Evolutionary conservation across 2,329 filamentous ascomycete genomes (phyloP), one percentile per base, ranked within the genome.

Genomic region (Aaosphaeria arxii): DNA sequence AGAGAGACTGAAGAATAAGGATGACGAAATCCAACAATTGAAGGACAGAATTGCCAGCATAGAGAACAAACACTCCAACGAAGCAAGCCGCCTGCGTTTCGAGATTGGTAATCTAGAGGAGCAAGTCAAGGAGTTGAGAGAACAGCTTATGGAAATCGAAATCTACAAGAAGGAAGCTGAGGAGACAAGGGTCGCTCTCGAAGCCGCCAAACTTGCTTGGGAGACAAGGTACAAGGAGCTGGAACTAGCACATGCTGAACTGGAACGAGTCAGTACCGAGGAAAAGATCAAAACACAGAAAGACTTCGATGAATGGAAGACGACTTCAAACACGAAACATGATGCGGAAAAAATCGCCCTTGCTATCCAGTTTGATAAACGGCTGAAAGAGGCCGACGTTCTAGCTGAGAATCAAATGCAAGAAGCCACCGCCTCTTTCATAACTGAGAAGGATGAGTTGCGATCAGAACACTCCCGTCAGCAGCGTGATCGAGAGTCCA

Each of bases 21-120:
- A 82, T 42, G 60, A 65, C 43, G 77, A 81, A 53, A 78, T 82
- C 46, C 73, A 76, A 51, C 70, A 74, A 11, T 56, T 82, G 51
- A 77, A 77, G 47, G 71, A 73, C 28, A 77, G 78, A 55, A 71
- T 81, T 57, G 71, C 74, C 40, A 74, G 72, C 41, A 67, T 77
- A 13, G 74, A 76, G 42, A 74, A 73, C 45, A 76, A 79, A 49
- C 76, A 76, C 50, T 75, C 75, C 0, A 71, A 73, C 41, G 78
- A 82, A 54, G 72, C 69, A 44, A 77, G 70, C 44, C 74, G 77
- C 52, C 69, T 82, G 6, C 72, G 76, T 31, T 66, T 79, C 38
- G 75, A 82, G 51, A 70, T 80, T 45, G 76, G 70, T 11, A 73
- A 73, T 42, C 65, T 80, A 32, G 76, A 81, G 54, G 77, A 79